Conservation (phyloP, 257 asterid species). For the Fraxinus excelsior region DNA sequence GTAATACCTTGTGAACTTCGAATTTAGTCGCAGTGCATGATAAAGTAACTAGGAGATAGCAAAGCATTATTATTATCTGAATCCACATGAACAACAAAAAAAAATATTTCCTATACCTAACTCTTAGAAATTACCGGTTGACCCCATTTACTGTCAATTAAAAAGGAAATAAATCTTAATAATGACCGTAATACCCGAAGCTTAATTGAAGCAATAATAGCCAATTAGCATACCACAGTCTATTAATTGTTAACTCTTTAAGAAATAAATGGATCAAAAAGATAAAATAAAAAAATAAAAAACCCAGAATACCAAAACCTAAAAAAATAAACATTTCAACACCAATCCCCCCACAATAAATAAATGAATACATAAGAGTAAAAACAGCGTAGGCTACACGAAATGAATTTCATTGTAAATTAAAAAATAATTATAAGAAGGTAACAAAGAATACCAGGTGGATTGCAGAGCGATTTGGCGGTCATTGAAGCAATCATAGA, state of each 20-base stretch:
- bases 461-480: slow-evolving; percentile 79
- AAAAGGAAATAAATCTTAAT: background rate
- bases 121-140: background rate
- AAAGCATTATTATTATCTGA: background rate
- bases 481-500: slow-evolving; percentile 74
- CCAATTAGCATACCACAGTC: background rate
- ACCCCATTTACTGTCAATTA: background rate
- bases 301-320: background rate
- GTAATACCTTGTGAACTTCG: background rate
- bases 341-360: background rate
- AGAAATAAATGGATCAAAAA: background rate
- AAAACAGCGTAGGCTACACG: background rate
- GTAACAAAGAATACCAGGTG: slow-evolving; percentile 47
- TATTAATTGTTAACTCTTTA: background rate
- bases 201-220: slow-evolving; percentile 1
- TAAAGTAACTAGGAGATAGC: background rate
- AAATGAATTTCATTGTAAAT: background rate
- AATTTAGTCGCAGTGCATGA: slow-evolving; percentile 17
- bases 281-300: background rate
- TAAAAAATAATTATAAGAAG: background rate
- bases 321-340: background rate
- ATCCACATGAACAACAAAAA: background rate
- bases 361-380: background rate
- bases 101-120: background rate
- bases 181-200: slow-evolving; percentile 7